These are phyloP conservation scores for Biscutella auriculata DNA, from an alignment of 441 rosid species.

Conservation along the genomic window DNA sequence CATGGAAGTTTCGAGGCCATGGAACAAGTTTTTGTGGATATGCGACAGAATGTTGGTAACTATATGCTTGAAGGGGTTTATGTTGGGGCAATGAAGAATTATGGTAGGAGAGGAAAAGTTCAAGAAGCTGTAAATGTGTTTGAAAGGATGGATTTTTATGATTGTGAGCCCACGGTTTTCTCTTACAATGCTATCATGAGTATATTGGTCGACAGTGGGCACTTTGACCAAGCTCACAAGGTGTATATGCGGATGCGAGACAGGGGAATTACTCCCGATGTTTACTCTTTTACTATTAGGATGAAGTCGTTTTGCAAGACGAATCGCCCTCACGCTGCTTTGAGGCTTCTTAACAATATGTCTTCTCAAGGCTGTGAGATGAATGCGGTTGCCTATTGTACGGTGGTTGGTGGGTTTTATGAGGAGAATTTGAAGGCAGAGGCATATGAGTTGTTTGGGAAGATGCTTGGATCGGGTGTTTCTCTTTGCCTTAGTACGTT, in stretches of 20 bases:
- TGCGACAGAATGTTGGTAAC: conserved; percentile 37
- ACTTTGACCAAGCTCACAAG: conserved; percentile 73
- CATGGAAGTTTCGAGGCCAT: conserved; percentile 69
- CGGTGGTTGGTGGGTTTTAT: conserved; percentile 64
- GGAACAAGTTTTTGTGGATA: conserved; percentile 50
- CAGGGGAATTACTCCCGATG: conserved; percentile 61
- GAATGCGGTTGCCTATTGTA: conserved; percentile 75
- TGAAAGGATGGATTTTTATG: conserved; percentile 89
- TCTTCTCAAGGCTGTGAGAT: conserved; percentile 59
- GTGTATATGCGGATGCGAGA: conserved; percentile 78
- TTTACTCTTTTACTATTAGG: conserved; percentile 69
- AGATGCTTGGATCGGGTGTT: conserved; percentile 52
- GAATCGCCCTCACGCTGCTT: conserved; percentile 63
- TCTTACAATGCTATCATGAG: conserved; percentile 79
- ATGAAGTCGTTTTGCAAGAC: conserved; percentile 84
- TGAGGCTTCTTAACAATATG: conserved; percentile 76
- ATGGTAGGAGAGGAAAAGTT: conserved; percentile 68
- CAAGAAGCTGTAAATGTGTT: conserved; percentile 80
- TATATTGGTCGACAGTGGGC: conserved; percentile 55
- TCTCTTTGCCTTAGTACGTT: conserved; percentile 45
- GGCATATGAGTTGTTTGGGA: conserved; percentile 66
- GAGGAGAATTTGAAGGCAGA: conserved; percentile 37
- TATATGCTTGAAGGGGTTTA: conserved; percentile 69
- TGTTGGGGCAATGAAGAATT: conserved; percentile 55
- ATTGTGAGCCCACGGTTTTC: conserved; percentile 55